These are phyloP conservation scores for Gossypium trilobum DNA, from an alignment of 441 rosid genomes.

Conservation along the genomic window DNA sequence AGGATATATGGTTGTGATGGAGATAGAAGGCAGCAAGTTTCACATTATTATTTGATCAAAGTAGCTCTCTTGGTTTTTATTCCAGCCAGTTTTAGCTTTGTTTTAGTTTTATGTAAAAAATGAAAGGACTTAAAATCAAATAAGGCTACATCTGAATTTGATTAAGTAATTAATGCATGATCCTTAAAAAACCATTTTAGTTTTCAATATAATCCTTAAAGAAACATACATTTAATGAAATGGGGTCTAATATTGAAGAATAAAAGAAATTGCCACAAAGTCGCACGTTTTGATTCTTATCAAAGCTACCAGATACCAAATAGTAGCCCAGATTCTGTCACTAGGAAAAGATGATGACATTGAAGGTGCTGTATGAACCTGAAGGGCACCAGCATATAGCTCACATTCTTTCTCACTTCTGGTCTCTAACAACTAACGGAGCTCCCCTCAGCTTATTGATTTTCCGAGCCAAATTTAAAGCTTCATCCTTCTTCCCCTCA, in stretches of 20 bases:
- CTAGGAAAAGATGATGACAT: background rate
- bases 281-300: background rate
- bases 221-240: constrained; percentile 12
- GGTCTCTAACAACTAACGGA: constrained; percentile 31
- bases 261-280: background rate
- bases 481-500: constrained; percentile 47
- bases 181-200: background rate
- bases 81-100: too few species aligned
- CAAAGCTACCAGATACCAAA: background rate
- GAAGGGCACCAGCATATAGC: background rate
- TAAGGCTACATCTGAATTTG: too few species aligned
- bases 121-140: too few species aligned
- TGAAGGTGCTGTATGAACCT: background rate
- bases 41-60: too few species aligned
- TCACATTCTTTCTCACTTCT: background rate
- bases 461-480: constrained; percentile 33
- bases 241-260: constrained; percentile 19
- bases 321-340: background rate
- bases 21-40: too few species aligned
- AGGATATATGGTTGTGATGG: too few species aligned
- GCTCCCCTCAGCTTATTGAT: constrained; percentile 56
- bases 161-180: background rate
- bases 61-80: too few species aligned
- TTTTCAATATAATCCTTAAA: background rate
- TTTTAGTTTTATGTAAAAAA: too few species aligned